Percentiles rank a stretch among this genome's conserved stretches.
Evolutionary conservation across 805 yeast species (phyloP).

Genomic region (Spathaspora boniae): DNA sequence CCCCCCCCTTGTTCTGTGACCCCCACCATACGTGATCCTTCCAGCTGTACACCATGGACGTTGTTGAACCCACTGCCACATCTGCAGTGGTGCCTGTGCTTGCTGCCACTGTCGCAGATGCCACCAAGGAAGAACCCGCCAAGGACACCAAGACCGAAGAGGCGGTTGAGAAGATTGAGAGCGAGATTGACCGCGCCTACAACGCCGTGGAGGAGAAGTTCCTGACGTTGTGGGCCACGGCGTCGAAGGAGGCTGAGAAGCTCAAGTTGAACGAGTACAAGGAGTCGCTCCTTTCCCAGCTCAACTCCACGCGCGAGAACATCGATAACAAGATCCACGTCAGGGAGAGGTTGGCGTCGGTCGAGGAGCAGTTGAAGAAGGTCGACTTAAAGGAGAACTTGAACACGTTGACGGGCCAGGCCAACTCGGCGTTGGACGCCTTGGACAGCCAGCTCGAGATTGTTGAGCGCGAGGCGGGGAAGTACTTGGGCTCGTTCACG

Average conservation of each 20-base stretch:
- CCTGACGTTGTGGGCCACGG: constrained; percentile 29
- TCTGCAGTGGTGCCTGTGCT: constrained; percentile 15
- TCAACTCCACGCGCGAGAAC: constrained; percentile 24
- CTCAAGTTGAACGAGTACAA: constrained; percentile 25
- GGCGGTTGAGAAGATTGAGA: constrained; percentile 48
- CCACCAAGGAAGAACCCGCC: background rate
- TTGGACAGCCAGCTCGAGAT: constrained; percentile 69
- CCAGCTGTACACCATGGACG: constrained; percentile 32
- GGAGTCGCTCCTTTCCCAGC: constrained; percentile 25
- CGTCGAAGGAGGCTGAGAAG: constrained; percentile 32
- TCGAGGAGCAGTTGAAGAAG: constrained; percentile 12
- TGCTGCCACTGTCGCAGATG: background rate
- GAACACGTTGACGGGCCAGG: constrained; percentile 28
- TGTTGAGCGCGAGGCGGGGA: constrained; percentile 67
- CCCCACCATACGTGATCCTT: no score
- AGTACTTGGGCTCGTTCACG: constrained; percentile 57
- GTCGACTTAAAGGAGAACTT: constrained; percentile 17
- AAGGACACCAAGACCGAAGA: constrained; percentile 42
- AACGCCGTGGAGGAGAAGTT: constrained; percentile 39
- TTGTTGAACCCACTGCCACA: constrained; percentile 25
- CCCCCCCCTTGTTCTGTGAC: no score
- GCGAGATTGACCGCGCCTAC: constrained; percentile 51
- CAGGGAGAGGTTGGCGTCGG: constrained; percentile 11
- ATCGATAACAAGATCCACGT: constrained; percentile 20
- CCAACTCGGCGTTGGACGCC: constrained; percentile 58